These are phyloP conservation scores for Backusella westeae DNA, from an alignment of 192 early-diverging fungal species.

Conservation along the genomic window DNA sequence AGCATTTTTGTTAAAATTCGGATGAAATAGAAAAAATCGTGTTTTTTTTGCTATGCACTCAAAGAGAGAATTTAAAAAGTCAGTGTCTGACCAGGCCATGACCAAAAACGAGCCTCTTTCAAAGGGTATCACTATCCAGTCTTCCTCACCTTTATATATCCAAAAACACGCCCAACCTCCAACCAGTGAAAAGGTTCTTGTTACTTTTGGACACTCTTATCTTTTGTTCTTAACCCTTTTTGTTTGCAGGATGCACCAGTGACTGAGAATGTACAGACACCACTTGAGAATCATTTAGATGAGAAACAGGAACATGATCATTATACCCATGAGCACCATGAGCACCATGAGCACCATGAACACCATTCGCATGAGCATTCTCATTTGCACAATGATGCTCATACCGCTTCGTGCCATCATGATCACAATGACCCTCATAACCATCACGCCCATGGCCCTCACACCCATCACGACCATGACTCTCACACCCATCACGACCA, in stretches of 20 bases:
- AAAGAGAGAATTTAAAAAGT: neutral
- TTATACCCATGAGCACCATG: constrained; percentile 15
- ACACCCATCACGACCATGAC: constrained; percentile 6
- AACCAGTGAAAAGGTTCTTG: neutral
- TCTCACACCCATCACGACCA: constrained; percentile 28
- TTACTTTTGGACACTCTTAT: neutral
- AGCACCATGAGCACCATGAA: neutral
- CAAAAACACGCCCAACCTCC: neutral
- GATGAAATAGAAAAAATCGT: neutral
- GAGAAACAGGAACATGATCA: constrained; percentile 21
- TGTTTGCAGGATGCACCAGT: neutral
- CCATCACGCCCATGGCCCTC: neutral
- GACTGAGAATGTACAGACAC: neutral
- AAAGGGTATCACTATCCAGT: constrained; percentile 7
- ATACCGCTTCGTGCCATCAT: neutral
- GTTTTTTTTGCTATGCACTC: constrained; percentile 2
- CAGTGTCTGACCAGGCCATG: neutral
- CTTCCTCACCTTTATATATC: neutral
- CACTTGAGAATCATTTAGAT: neutral
- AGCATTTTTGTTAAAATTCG: neutral
- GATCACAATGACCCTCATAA: neutral
- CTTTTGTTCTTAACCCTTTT: neutral
- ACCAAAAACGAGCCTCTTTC: neutral
- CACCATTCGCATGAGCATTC: neutral
- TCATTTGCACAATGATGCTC: neutral